A percentile compares a stretch with the other conserved stretches of the same genome.
Conservation (phyloP, 225 moss, liverwort and hornwort species). For the Anthoceros angustus region DNA sequence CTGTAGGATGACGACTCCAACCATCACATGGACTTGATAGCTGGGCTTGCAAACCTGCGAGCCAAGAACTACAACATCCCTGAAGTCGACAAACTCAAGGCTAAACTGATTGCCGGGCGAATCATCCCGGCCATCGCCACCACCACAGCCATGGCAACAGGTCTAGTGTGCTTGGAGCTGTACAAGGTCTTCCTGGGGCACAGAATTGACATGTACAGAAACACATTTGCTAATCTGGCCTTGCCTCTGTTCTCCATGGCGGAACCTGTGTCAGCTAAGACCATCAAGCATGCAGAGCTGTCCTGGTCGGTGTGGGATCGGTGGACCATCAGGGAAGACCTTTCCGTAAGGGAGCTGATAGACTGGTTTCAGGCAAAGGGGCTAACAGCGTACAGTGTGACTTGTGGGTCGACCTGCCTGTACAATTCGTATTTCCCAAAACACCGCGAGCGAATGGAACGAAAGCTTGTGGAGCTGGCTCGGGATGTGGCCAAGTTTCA, state of each 20-base stretch:
- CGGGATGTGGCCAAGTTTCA: slow-evolving; percentile 35
- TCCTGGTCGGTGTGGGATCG: slow-evolving; percentile 61
- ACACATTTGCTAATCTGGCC: slow-evolving; percentile 47
- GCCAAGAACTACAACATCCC: slow-evolving; percentile 54
- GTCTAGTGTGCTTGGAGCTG: slow-evolving; percentile 42
- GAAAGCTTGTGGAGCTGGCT: slow-evolving; percentile 37
- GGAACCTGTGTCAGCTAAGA: slow-evolving; percentile 44
- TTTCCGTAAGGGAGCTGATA: slow-evolving; percentile 33
- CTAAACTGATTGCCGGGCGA: slow-evolving; percentile 47
- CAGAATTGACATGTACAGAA: slow-evolving; percentile 25
- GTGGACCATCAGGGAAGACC: slow-evolving; percentile 31
- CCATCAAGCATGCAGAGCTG: slow-evolving; percentile 27
- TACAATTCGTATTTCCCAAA: slow-evolving; percentile 49
- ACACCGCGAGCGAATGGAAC: slow-evolving; percentile 50
- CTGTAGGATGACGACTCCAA: slow-evolving; percentile 37
- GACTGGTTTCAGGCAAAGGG: slow-evolving; percentile 32
- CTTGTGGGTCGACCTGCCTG: slow-evolving; percentile 36
- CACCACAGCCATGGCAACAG: slow-evolving; percentile 48
- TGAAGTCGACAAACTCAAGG: slow-evolving; percentile 57
- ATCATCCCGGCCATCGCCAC: slow-evolving; percentile 62
- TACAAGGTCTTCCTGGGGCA: slow-evolving; percentile 34
- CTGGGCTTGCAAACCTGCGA: slow-evolving; percentile 46
- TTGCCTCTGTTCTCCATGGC: slow-evolving; percentile 48
- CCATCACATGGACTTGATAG: slow-evolving; percentile 52
- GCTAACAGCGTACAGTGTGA: slow-evolving; percentile 42